Base-by-base conservation (phyloP, 2,329 filamentous ascomycete genomes). In the Tolypocladium tropicale region DNA sequence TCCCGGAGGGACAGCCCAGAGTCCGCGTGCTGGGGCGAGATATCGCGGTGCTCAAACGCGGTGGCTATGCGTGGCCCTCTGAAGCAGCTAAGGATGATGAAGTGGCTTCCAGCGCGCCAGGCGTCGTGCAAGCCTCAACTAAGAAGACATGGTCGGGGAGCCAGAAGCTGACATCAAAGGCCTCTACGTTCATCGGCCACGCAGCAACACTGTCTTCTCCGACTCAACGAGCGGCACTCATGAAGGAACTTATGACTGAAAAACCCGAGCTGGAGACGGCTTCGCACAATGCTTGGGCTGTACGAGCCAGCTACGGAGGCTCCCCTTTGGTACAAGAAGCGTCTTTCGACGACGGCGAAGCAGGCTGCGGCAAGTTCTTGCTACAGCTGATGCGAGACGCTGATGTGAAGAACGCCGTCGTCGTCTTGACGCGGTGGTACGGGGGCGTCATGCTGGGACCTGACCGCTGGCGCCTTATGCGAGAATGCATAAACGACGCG, bases 1-100 rank as follows among this genome's bases (percentile, higher is more conserved):
- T 86, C 78, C 87, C 86, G 0, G 79, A 86, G 57, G 89, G 90
- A 0, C 89, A 94, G 68, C 89, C 90, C 0, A 79, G 80, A 32
- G 77, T 93, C 4, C 84, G 72, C 55, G 78, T 95, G 12, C 80
- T 94, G 78, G 87, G 86, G 0, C 80, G 89, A 54, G 84, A 90
- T 53, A 75, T 95, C 16, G 78, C 81, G 4, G 88, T 94, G 1
- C 75, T 95, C 63, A 91, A 90, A 70, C 77, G 90, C 62, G 85
- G 87, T 67, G 89, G 87, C 2, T 94, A 94, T 67, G 76, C 67
- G 10, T 73, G 70, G 71, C 63, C 67, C 5, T 48, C 56, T 39
- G 52, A 58, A 28, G 14, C 56, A 51, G 43, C 23, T 41, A 25
- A 34, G 53, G 25, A 3, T 6, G 50, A 43, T 12, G 51, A 37